Percentiles rank a stretch among this genome's conserved stretches.
phyloP scores from a whole-genome alignment of 331 rosid species.

The Malus hybrid region DNA sequence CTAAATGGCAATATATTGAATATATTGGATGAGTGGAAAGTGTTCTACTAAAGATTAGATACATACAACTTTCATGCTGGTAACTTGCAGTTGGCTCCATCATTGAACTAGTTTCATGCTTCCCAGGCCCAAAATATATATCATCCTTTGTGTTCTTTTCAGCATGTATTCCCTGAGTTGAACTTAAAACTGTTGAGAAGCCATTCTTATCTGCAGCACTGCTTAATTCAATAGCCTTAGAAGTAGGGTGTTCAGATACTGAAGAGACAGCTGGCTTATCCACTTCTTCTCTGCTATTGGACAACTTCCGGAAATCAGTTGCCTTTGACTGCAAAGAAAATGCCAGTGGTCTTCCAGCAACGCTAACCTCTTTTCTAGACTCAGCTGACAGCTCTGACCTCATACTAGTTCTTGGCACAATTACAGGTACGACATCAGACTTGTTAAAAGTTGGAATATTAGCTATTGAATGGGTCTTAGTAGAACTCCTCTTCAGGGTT shows the following conservation, averaged over 20 bases:
- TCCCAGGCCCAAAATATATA: conserved; percentile 25
- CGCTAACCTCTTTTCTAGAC: conserved; percentile 65
- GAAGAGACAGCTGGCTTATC: conserved; percentile 46
- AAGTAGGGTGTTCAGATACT: conserved; percentile 49
- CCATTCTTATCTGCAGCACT: conserved; percentile 41
- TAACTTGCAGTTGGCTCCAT: conserved; percentile 28
- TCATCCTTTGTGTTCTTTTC: conserved; percentile 36
- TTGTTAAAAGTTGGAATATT: conserved; percentile 46
- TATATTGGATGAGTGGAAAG: not conserved
- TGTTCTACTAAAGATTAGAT: not conserved
- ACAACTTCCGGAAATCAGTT: conserved; percentile 45
- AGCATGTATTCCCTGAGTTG: conserved; percentile 49
- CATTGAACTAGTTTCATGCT: conserved; percentile 35
- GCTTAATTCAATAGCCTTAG: conserved; percentile 44
- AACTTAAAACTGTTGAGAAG: conserved; percentile 43
- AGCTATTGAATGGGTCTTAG: conserved; percentile 48
- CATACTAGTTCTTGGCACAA: conserved; percentile 76
- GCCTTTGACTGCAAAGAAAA: conserved; percentile 63
- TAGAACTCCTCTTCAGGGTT: conserved; percentile 56
- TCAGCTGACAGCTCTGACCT: conserved; percentile 63
- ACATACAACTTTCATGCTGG: conserved; percentile 33
- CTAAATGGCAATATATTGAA: not conserved
- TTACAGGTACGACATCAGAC: conserved; percentile 76
- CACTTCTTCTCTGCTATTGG: conserved; percentile 61
- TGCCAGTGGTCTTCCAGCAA: conserved; percentile 58